phyloP scores from a whole-genome alignment of 2,329 filamentous ascomycete species.

The Trichoderma pleuroti region DNA sequence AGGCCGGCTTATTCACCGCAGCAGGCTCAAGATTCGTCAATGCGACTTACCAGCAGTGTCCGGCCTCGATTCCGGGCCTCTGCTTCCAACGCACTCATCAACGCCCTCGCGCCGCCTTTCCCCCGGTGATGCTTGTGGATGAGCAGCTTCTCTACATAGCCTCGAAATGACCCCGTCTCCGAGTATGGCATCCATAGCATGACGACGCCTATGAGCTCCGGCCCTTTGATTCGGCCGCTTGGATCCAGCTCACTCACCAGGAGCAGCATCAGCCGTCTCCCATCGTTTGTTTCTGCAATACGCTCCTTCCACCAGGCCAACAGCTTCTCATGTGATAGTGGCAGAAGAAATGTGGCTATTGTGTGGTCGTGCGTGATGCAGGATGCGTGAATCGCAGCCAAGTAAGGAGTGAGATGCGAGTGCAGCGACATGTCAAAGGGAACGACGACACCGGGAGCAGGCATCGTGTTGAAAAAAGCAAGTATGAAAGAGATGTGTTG shows the following conservation, averaged over 20 bases:
- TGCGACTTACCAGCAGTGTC: slow-evolving; percentile 49
- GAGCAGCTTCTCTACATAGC: slow-evolving; percentile 55
- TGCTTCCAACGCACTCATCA: slow-evolving; percentile 54
- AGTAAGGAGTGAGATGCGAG: slow-evolving; percentile 50
- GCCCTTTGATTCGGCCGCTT: slow-evolving; percentile 36
- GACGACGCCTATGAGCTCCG: slow-evolving; percentile 53
- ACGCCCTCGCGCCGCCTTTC: slow-evolving; percentile 47
- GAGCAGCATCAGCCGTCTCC: slow-evolving; percentile 51
- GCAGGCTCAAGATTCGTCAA: not conserved
- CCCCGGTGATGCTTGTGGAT: slow-evolving; percentile 50
- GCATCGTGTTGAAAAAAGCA: slow-evolving; percentile 24
- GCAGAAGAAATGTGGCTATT: slow-evolving; percentile 58
- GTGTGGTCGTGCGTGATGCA: slow-evolving; percentile 57
- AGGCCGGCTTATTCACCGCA: not conserved
- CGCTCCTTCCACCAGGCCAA: slow-evolving; percentile 54
- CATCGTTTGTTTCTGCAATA: slow-evolving; percentile 45
- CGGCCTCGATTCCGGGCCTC: slow-evolving; percentile 49
- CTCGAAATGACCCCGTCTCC: slow-evolving; percentile 56
- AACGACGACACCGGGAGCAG: slow-evolving; percentile 35
- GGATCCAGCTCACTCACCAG: slow-evolving; percentile 40
- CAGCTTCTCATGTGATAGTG: slow-evolving; percentile 54
- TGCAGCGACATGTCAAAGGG: slow-evolving; percentile 46
- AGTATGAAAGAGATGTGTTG: not conserved
- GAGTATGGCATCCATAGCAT: slow-evolving; percentile 50
- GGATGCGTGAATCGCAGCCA: slow-evolving; percentile 55